Evolutionary conservation across 345 rosid species (phyloP).

Genomic region (Citrus reticulata): DNA sequence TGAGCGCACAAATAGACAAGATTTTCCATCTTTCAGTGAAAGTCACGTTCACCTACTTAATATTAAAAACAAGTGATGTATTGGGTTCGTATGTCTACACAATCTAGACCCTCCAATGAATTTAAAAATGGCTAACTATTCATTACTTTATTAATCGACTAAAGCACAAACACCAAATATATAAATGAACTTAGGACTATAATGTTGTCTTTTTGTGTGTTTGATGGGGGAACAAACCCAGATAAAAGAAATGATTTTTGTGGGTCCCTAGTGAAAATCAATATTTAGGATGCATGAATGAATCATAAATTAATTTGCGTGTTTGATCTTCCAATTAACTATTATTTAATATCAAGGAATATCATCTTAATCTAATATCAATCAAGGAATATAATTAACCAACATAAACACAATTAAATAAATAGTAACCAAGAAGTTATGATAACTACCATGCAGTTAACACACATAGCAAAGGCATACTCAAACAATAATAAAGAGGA

Average conservation of each 20-base stretch:
- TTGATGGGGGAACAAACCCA: conserved; percentile 21
- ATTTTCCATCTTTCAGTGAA: conserved; percentile 35
- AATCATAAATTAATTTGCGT: conserved; percentile 17
- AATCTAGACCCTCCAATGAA: neutral
- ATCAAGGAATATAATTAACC: neutral
- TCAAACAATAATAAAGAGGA: neutral
- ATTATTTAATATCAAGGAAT: conserved; percentile 6
- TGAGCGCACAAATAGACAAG: conserved; percentile 35
- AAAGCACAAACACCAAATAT: conserved; percentile 8
- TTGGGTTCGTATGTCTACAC: conserved; percentile 6
- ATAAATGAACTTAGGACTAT: conserved; percentile 7
- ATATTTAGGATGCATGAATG: conserved; percentile 28
- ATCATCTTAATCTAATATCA: neutral
- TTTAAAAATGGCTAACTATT: neutral
- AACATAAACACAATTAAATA: neutral
- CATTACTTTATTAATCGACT: conserved; percentile 9
- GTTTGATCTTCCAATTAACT: conserved; percentile 12
- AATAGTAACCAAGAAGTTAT: neutral
- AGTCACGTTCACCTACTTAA: conserved; percentile 20
- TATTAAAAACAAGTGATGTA: conserved; percentile 10
- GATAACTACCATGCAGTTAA: neutral
- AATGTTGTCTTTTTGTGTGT: conserved; percentile 6
- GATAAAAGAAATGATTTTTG: conserved; percentile 8
- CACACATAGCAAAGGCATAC: neutral
- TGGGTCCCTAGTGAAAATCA: conserved; percentile 24